Base-by-base conservation (phyloP, 805 yeast species). In the Kodamaea kakaduensis region DNA sequence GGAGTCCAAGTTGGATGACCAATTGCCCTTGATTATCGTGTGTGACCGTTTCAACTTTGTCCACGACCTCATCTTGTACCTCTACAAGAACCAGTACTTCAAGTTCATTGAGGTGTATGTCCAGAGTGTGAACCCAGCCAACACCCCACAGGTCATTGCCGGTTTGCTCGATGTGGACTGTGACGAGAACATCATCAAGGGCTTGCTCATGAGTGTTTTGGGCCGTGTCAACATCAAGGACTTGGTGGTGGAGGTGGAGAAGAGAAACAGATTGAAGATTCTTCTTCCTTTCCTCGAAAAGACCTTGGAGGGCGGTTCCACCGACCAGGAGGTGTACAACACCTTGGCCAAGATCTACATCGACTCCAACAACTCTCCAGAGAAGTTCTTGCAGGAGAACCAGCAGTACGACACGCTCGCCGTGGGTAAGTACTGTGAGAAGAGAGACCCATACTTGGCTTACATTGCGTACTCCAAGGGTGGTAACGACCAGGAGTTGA, bases 341-440 rank as follows among this genome's bases (percentile, higher is more conserved):
- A 87, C 97, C 8, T 74, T 93, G 61, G 98, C 98, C 32, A 93
- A 93, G 70, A 93, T 93, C 48, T 93, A 93, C 73, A 93, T 93
- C 54, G 99, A 93, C 62, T 84, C 95, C 41, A 93, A 93, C 73
- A 93, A 93, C 70, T 84, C 88, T 50, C 97, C 99, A 23, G 99
- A 93, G 61, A 88, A 87, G 62, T 93, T 93, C 72, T 75, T 93
- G 69, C 82, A 80, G 57, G 97, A 90, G 63, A 93, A 93, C 62
- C 74, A 80, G 49, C 73, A 75, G 54, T 93, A 93, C 66, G 94
- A 93, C 64, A 83, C 97, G n/a, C 69, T 85, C 48, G 84, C 84
- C 51, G 97, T 93, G 47, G 99, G 98, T 72, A 87, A 79, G 58
- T 93, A 93, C 71, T 93, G 99, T 74, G 99, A 93, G 67, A 90